Base-by-base conservation (phyloP, 1,284 basidiomycete species). In the Athelia sp. region DNA sequence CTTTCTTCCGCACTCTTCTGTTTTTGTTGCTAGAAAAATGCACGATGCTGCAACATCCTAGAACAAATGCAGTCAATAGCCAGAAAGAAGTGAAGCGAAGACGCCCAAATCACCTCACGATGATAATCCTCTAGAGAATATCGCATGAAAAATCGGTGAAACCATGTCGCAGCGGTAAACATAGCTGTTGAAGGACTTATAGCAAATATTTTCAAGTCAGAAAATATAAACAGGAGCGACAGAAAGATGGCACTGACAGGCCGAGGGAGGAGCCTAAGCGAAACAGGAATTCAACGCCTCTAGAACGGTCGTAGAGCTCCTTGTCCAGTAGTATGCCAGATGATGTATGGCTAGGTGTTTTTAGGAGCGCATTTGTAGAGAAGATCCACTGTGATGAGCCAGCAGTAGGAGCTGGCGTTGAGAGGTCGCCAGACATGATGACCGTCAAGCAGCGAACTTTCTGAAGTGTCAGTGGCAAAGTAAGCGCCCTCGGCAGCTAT, bases 61-160 rank as follows among this genome's bases (percentile, higher is more conserved):
- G 45, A 50, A 52, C 44, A 23, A 24, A 36, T 29, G 26, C 26
- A 29, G 6, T 40, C 36, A 17, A 40, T 40, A 21, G 6, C 15
- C 15, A 40, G 15, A 6, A 4, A 6, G 19, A 40, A 40, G 6
- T 40, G 26, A 29, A 29, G 26, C 26, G 26, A 29, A 6, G 26
- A n/a, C n/a, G n/a, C n/a, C n/a, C 36, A n/a, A 34, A 8, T 55
- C 60, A 87, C 87, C 72, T 89, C 87, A 55, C 86, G 81, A 62
- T 86, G 80, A 64, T 90, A 88, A 60, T 92, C 85, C 59, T 86
- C 79, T 75, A 93, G 78, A n/a, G 92, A 84, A 60, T 82, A 85
- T 48, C 94, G 81, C 92, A 97, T 94, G 70, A 90, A 97, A 69
- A 97, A 97, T 13, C 94, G 82, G 67, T 97, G 94, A 54, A 96